These are phyloP conservation scores for Atkinsonella texensis DNA, from an alignment of 2,329 filamentous ascomycete species.

Conservation along the genomic window DNA sequence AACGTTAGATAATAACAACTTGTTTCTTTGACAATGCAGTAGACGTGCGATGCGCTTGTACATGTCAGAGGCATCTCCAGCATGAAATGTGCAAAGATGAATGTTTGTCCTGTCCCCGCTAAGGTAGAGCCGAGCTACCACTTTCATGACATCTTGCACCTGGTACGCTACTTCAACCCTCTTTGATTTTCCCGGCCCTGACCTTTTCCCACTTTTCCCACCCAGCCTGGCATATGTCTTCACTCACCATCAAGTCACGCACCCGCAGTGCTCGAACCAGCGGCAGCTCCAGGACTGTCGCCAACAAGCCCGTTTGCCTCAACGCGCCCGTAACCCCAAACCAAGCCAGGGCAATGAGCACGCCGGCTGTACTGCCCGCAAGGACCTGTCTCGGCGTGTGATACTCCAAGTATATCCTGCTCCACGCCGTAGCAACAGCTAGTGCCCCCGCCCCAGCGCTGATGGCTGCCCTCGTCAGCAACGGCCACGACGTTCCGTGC, in stretches of 20 bases:
- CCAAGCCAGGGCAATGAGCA: slow-evolving; percentile 63
- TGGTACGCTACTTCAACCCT: not conserved
- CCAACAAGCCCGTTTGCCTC: slow-evolving; percentile 55
- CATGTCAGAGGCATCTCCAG: not conserved
- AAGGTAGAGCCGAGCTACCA: too few relatives aligned
- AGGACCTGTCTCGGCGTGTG: slow-evolving; percentile 81
- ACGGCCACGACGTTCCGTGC: slow-evolving; percentile 37
- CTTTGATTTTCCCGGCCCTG: slow-evolving; percentile 21
- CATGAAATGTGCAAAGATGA: too few relatives aligned
- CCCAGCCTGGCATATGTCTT: slow-evolving; percentile 81
- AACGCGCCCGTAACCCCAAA: slow-evolving; percentile 59
- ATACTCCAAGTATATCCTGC: slow-evolving; percentile 83
- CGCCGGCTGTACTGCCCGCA: slow-evolving; percentile 63
- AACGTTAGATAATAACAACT: not conserved
- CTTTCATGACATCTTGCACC: too few relatives aligned
- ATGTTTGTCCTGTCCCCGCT: too few relatives aligned
- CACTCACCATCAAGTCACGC: slow-evolving; percentile 73
- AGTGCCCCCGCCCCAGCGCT: slow-evolving; percentile 45
- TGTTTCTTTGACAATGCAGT: not conserved
- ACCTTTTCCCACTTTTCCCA: slow-evolving; percentile 80
- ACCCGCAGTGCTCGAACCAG: slow-evolving; percentile 56
- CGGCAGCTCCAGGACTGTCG: slow-evolving; percentile 57
- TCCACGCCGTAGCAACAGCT: slow-evolving; percentile 62
- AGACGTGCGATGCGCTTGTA: not conserved
- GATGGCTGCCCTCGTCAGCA: slow-evolving; percentile 45